These are phyloP conservation scores for Kernera saxatilis DNA, from an alignment of 345 rosid species.

Conservation along the genomic window DNA sequence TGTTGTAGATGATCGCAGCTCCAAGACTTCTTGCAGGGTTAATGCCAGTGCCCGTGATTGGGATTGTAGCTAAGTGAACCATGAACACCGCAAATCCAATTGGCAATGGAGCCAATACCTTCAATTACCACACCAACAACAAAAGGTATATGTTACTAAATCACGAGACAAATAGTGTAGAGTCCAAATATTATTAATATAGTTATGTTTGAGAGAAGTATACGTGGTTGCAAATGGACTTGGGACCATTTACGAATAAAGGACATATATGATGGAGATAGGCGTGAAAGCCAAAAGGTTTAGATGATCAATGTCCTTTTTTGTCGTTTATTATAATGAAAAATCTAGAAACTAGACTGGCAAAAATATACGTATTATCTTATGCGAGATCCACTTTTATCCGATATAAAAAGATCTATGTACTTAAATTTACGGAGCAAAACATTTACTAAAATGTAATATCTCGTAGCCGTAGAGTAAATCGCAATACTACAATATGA, in stretches of 20 bases:
- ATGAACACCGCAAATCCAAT: constrained; percentile 96
- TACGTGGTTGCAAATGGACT: constrained; percentile 19
- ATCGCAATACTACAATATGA: neutral
- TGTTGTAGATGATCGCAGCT: constrained; percentile 81
- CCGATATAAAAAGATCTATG: neutral
- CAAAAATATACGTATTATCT: neutral
- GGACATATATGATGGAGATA: constrained; percentile 5
- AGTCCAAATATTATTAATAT: neutral
- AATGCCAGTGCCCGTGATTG: constrained; percentile 92
- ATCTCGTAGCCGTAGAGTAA: no score
- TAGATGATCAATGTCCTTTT: neutral
- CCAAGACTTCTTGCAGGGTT: constrained; percentile 97
- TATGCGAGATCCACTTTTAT: neutral
- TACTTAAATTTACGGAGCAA: neutral
- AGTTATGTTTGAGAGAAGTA: neutral
- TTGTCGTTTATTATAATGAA: constrained; percentile 7
- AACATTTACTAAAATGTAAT: neutral
- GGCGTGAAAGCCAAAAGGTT: constrained; percentile 11
- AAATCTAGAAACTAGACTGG: constrained; percentile 7
- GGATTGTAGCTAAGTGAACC: constrained; percentile 90
- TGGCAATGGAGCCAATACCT: constrained; percentile 96
- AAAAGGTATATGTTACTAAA: constrained; percentile 1
- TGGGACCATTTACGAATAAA: constrained; percentile 18
- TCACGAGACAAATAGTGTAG: constrained; percentile 7
- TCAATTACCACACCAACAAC: neutral